Evolutionary conservation across 208 protist species (phyloP), one percentile per base, ranked within the genome.

Genomic region (Leishmania tropica): DNA sequence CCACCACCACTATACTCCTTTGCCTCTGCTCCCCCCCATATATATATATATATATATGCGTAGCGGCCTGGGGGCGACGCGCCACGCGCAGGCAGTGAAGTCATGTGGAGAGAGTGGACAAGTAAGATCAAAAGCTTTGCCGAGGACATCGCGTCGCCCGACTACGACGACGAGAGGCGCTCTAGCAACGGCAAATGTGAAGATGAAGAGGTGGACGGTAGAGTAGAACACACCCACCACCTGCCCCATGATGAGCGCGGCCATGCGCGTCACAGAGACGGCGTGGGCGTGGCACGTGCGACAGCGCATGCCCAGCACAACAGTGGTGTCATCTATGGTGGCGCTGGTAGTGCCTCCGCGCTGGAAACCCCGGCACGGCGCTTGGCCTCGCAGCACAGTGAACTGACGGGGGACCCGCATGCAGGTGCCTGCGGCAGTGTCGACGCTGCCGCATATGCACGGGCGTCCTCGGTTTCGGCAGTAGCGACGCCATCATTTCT

Each of bases 61-160:
- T 56, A 40, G 31, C 4, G 53, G 42, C 53, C 28, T 7, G 19
- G 62, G 76, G 13, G 42, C 3, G 47, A 31, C 8, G 40, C 45
- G 78, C 42, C 31, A 75, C 35, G 10, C 21, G 51, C 53, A 45
- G 48, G 31, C 53, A 58, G 42, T 77, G 56, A 17, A 47, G 37
- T 19, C 56, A 92, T 95, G 86, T 94, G 89, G 89, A 91, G 70
- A 35, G 89, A 87, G 35, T 89, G 92, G 58, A 90, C 87, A n/a
- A 83, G 88, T 51, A 92, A 92, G 73, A 79, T 97, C 17, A 97
- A 94, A 76, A 89, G 92, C 53, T 87, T 97, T 40, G 92, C 94
- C 8, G 90, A 91, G 58, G 92, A 95, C 56, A 93, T 97, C 58
- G 87, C 92, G 10, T 82, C 88, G 2, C 94, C 94, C 2, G 85